Evolutionary conservation across 805 yeast genomes (phyloP), one percentile per base, ranked within the genome.

Genomic region (Saccharomycopsis sp.): DNA sequence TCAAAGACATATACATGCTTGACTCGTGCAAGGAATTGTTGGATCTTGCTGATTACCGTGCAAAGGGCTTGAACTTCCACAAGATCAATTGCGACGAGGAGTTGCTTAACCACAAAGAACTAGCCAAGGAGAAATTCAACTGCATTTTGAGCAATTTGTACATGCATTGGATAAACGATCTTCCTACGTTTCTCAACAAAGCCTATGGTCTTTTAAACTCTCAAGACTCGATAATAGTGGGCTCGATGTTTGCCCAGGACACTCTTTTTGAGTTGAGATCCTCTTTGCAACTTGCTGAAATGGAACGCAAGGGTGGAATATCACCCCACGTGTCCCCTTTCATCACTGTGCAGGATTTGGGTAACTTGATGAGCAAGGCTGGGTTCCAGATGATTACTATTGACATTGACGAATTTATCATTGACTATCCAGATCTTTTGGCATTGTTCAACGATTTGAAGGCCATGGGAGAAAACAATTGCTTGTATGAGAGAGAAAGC

Each of bases 111-210:
- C 78, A 78, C 60, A 74, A 73, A 2, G 66, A 68, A 14, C 69
- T 83, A 29, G 65, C 55, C 40, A 63, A 71, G 7, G 71, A 75
- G 55, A 70, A 75, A 18, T 86, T 78, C 65, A 91, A 88, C 67
- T 87, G 90, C 2, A 87, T 89, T 1, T 68, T 89, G 2, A 84
- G 91, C 1, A 88, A 87, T 67, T 69, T 88, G 62, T 79, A 88
- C 21, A 67, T 89, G 67, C 96, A 89, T 69, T 89, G 96, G 96
- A 82, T 87, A 59, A 89, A 89, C 65, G 91, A 89, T 64, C 75
- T 89, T n/a, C 96, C 96, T 0, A 74, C 76, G 1, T 79, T 82
- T 1, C 75, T 89, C 54, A 68, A 70, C 16, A 76, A 80, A 59
- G 77, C 89, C 63, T 80, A 83, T 66, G 66, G 71, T 3, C 76